Evolutionary conservation across 2,329 filamentous ascomycete species (phyloP), one percentile per base, ranked within the genome.

Genomic region (Cyclaneusma minus): DNA sequence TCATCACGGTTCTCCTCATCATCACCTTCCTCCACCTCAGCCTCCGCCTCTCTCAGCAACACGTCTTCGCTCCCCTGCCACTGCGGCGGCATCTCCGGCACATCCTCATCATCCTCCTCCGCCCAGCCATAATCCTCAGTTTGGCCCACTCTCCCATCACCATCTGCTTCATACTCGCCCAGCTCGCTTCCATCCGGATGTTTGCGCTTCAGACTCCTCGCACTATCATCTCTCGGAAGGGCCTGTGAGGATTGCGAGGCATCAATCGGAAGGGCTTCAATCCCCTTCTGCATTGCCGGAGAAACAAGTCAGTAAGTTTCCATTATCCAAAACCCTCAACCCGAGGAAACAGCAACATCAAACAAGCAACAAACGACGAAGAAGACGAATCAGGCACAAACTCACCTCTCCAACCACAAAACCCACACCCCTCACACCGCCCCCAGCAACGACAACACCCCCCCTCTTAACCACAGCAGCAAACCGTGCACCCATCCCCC

Each of bases 111-210:
- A 38, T 75, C 70, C 22, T 69, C 65, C 27, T 77, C 67, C 20
- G 64, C 64, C 76, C 76, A 83, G 9, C 73, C 75, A 41, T 80
- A 81, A 40, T 79, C 69, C 35, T 81, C 75, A n/a, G n/a, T n/a
- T n/a, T n/a, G n/a, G n/a, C n/a, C n/a, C n/a, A n/a, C n/a, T n/a
- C n/a, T n/a, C n/a, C n/a, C n/a, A n/a, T n/a, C n/a, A n/a, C n/a
- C n/a, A n/a, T n/a, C n/a, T n/a, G n/a, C n/a, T n/a, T n/a, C n/a
- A n/a, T n/a, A n/a, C n/a, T n/a, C n/a, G n/a, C n/a, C n/a, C n/a
- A n/a, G n/a, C n/a, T n/a, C n/a, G n/a, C n/a, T n/a, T n/a, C n/a
- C n/a, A n/a, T n/a, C n/a, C n/a, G n/a, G n/a, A n/a, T n/a, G n/a
- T n/a, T n/a, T n/a, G n/a, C n/a, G n/a, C n/a, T n/a, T n/a, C n/a